Base-by-base conservation (phyloP, 2,329 filamentous ascomycete species). In the Tothia fuscella region DNA sequence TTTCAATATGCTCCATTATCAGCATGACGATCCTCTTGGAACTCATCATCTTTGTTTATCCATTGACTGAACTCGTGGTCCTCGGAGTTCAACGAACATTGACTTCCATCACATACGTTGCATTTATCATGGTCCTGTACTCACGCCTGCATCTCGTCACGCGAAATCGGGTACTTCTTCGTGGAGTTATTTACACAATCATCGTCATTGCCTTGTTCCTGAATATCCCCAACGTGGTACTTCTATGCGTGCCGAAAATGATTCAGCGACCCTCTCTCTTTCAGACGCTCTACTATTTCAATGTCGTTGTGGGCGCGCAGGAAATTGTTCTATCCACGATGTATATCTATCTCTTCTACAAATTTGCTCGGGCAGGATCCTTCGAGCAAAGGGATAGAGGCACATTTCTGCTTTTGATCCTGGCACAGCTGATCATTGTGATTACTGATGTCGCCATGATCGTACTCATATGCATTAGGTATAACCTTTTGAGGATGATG, bases 111-210 rank as follows among this genome's bases (percentile, higher is more conserved):
- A 38, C 16, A 22, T 38, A 28, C 35, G 4, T 22, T 13, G 35
- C 20, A 3, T 38, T 38, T 14, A 17, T 5, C 17, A n/a, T 6
- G 20, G 35, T 38, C 4, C 17, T 38, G 17, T 22, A 38, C 12
- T 38, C 35, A 9, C 35, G 20, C 7, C 22, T 38, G 20, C 35
- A 38, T 22, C 24, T 25, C 13, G 24, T 38, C 21, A 38, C 35
- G 12, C 17, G 22, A 25, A 28, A 22, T 14, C n/a, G 14, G 4
- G 17, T 10, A 38, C 6, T 14, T 10, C 20, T 38, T 38, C 35
- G 35, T 7, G 3, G n/a, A 3, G 21, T 24, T n/a, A 13, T 38
- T 21, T 28, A 14, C 20, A 16, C 7, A 16, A 12, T 9, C 7
- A 24, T 21, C 20, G 14, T 25, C 24, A 24, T 38, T 9, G 35